Percentiles rank a stretch among this genome's conserved stretches.
phyloP scores from a whole-genome alignment of 148 eudicot species.

The Nepenthes mirabilis region DNA sequence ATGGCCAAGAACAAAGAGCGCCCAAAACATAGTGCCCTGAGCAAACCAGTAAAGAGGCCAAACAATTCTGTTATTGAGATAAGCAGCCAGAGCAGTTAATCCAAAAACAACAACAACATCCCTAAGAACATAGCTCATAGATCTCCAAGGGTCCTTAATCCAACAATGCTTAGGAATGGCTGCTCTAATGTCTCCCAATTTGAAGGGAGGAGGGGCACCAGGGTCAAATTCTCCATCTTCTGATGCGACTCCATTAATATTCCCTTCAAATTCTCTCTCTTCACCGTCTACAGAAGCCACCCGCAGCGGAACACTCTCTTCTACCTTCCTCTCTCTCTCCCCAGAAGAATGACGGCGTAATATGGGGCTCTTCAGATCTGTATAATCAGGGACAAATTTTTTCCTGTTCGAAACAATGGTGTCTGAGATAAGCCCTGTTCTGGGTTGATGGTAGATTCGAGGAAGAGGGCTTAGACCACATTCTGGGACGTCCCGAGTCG shows the following conservation, averaged over 20 bases:
- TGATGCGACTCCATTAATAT: conserved; percentile 6
- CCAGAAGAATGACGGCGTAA: not conserved
- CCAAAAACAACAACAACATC: conserved; percentile 60
- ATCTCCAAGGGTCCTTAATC: conserved; percentile 68
- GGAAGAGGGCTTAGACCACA: conserved; percentile 67
- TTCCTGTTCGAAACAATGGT: conserved; percentile 18
- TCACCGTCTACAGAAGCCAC: conserved; percentile 20
- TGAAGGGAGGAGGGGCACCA: conserved; percentile 46
- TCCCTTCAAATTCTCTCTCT: conserved; percentile 4
- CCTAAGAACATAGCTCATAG: conserved; percentile 61
- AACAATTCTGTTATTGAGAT: conserved; percentile 43
- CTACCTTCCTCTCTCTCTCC: conserved; percentile 29
- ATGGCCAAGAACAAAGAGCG: conserved; percentile 86
- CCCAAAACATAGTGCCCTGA: conserved; percentile 84
- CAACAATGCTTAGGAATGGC: conserved; percentile 80
- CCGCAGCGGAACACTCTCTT: conserved; percentile 47
- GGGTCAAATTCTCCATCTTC: conserved; percentile 27
- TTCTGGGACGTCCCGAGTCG: conserved; percentile 67
- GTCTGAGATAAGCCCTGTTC: conserved; percentile 12
- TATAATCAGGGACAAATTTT: conserved; percentile 1
- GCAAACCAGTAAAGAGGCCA: conserved; percentile 85
- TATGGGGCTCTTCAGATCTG: conserved; percentile 1
- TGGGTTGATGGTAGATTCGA: conserved; percentile 35
- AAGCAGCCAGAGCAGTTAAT: conserved; percentile 49
- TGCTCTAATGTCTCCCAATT: conserved; percentile 36